These are phyloP conservation scores for Polytrichum commune DNA, from an alignment of 225 moss, liverwort and hornwort genomes.

Conservation along the genomic window DNA sequence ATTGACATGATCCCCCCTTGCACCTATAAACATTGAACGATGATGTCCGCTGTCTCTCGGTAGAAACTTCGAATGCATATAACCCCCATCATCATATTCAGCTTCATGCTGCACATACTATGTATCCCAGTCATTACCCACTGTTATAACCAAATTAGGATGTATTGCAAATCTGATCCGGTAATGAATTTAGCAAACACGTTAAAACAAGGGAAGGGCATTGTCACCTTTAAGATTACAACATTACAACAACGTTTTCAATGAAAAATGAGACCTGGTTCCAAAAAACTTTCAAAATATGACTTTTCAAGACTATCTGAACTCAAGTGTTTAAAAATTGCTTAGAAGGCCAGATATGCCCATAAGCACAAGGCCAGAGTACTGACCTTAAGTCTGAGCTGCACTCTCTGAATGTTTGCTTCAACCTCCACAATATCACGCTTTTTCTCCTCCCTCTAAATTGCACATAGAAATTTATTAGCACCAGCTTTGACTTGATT, in stretches of 20 bases:
- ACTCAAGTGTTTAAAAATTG: too few relatives aligned
- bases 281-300: too few relatives aligned
- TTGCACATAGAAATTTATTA: too few relatives aligned
- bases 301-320: too few relatives aligned
- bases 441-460: conserved; percentile 97
- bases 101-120: conserved; percentile 70
- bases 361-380: background rate
- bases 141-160: background rate
- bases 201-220: background rate
- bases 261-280: too few relatives aligned
- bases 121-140: conserved; percentile 6
- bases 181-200: background rate
- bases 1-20: conserved; percentile 57
- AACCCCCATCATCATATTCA: conserved; percentile 63
- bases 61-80: conserved; percentile 53
- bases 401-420: conserved; percentile 77
- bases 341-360: too few relatives aligned
- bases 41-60: conserved; percentile 59
- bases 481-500: too few relatives aligned
- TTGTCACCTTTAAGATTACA: too few relatives aligned
- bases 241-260: too few relatives aligned
- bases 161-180: too few relatives aligned
- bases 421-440: conserved; percentile 94
- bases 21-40: conserved; percentile 33
- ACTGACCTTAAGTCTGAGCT: conserved; percentile 78